A percentile compares a stretch with the other conserved stretches of the same genome.
These are phyloP conservation scores for Gentiana straminea DNA, from an alignment of 257 asterid genomes.

Conservation along the genomic window DNA sequence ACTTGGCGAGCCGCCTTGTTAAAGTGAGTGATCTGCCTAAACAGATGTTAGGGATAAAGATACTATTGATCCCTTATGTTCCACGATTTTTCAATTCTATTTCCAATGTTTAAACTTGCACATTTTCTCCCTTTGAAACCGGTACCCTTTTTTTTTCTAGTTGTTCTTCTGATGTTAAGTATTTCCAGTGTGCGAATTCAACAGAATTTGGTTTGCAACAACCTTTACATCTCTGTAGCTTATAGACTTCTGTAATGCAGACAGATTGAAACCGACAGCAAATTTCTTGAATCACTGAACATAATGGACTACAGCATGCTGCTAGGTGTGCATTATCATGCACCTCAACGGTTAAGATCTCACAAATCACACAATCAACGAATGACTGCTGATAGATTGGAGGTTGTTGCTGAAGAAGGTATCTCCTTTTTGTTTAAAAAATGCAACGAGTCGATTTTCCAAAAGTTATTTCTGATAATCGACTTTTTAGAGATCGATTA, in stretches of 20 bases:
- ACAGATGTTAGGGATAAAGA: not conserved
- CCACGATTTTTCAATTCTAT: not conserved
- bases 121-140: too few relatives aligned
- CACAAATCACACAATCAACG: conserved; percentile 43
- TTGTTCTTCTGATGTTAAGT: too few relatives aligned
- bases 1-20: conserved; percentile 70
- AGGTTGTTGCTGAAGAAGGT: conserved; percentile 93
- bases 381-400: conserved; percentile 51
- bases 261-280: conserved; percentile 87
- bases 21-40: conserved; percentile 36
- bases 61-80: too few relatives aligned
- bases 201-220: conserved; percentile 4
- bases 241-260: conserved; percentile 26
- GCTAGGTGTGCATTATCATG: conserved; percentile 92
- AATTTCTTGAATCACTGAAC: conserved; percentile 81
- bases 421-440: not conserved
- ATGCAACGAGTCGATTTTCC: too few relatives aligned
- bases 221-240: conserved; percentile 3
- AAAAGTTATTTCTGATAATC: too few relatives aligned
- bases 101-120: too few relatives aligned
- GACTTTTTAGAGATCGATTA: too few relatives aligned
- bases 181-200: too few relatives aligned
- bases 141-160: too few relatives aligned
- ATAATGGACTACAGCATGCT: conserved; percentile 97
- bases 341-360: conserved; percentile 83